Base-by-base conservation (phyloP, 805 yeast species). In the Yarrowia sp. region DNA sequence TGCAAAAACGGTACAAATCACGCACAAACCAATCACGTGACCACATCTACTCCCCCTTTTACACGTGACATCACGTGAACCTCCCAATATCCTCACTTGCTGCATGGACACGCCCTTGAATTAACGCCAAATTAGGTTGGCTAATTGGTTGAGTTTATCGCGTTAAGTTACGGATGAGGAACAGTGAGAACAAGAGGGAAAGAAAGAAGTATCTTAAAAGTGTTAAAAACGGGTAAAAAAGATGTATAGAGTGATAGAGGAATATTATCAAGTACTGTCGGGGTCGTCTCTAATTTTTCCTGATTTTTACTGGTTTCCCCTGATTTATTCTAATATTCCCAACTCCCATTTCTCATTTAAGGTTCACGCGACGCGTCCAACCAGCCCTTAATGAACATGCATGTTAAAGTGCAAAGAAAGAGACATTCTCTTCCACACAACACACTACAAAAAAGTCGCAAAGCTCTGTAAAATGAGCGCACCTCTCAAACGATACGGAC, bases 341-440 rank as follows among this genome's bases (percentile, higher is more conserved):
- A 35, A 11, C 9, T n/a, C 28, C 46, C 46, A 3, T 11, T 11
- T 3, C 19, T 19, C 12, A n/a, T 3, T 2, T 48, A 19, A 48
- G n/a, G 38, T 48, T 48, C 28, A 48, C 54, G 54, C 54, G 54
- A 48, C 54, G 54, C 54, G 54, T 48, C 36, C 8, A 3, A 30
- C 12, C 54, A 30, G 38, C 54, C 54, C 54, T 48, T 48, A 48
- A 32, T 48, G 54, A 48, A 30, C 28, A 48, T 48, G 54, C 54
- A 48, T 48, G 32, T 11, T 26, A n/a, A n/a, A n/a, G n/a, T 22
- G n/a, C 14, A 41, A 21, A 22, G 24, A 7, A 12, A 41, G 40
- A n/a, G 12, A 14, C 2, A 9, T 11, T 40, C 44, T 28, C 28
- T 46, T 46, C 24, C 36, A 44, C 33, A 22, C 10, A 11, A n/a